Conservation (phyloP, 139 green algal genomes). For the Auxenochlorella pyrenoidosa region DNA sequence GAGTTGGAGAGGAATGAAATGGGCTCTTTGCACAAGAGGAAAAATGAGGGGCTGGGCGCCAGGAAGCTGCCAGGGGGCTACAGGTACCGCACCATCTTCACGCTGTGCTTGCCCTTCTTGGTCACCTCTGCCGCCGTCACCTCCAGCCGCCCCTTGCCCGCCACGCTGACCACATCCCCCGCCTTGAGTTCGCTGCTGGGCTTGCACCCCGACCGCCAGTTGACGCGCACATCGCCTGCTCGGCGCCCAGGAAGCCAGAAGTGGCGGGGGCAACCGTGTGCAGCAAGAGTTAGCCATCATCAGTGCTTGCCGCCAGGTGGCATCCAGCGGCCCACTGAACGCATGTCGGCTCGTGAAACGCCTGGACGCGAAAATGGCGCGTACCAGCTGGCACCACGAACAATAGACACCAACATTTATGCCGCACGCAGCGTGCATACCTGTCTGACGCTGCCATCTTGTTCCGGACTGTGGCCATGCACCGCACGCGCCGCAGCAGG, state of each 20-base stretch:
- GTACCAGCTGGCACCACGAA: no score
- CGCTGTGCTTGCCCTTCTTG: slow-evolving; percentile 72
- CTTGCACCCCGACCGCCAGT: slow-evolving; percentile 78
- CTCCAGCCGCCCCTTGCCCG: slow-evolving; percentile 82
- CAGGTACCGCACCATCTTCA: slow-evolving; percentile 71
- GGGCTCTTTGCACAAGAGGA: no score
- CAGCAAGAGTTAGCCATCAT: neutral
- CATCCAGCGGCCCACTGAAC: neutral
- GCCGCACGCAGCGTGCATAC: neutral
- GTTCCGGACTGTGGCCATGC: no score
- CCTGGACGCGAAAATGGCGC: no score
- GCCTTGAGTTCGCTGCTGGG: slow-evolving; percentile 59
- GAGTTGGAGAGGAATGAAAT: no score
- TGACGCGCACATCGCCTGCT: slow-evolving; percentile 68
- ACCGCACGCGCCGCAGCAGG: no score
- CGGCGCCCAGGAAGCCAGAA: neutral
- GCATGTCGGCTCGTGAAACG: no score
- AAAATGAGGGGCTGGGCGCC: neutral
- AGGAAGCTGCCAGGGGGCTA: slow-evolving; percentile 34
- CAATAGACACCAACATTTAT: neutral
- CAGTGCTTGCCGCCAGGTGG: neutral
- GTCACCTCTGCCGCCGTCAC: slow-evolving; percentile 61
- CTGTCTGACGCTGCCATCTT: no score
- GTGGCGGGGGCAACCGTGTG: neutral
- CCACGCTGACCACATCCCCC: slow-evolving; percentile 78